These are phyloP conservation scores for Novymonas esmeraldas DNA, from an alignment of 208 protist species.

Conservation along the genomic window DNA sequence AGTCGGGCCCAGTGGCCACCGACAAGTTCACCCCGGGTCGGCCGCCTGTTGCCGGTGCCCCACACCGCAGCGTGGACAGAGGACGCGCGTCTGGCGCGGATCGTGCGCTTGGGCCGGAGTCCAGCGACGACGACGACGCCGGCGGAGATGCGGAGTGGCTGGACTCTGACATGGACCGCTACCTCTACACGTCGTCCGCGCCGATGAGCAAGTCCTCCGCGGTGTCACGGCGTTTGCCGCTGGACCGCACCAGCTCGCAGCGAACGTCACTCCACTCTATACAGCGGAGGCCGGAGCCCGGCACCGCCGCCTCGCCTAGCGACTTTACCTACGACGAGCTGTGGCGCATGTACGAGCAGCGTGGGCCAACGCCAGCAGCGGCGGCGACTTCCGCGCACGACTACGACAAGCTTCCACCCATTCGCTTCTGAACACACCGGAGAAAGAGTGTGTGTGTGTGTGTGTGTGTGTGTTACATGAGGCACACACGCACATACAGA, in stretches of 20 bases:
- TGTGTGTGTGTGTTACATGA: not conserved
- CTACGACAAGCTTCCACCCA: conserved; percentile 17
- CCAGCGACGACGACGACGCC: conserved; percentile 8
- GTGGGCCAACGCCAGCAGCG: conserved; percentile 25
- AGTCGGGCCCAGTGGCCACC: conserved; percentile 8
- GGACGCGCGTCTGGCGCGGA: not conserved
- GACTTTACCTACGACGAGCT: conserved; percentile 38
- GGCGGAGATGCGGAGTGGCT: conserved; percentile 3
- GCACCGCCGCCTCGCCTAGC: not conserved
- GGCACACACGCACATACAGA: not conserved
- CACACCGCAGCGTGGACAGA: not conserved
- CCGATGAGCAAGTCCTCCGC: not conserved
- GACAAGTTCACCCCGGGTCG: not conserved
- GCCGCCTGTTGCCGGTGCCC: not conserved
- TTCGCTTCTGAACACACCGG: conserved; percentile 23
- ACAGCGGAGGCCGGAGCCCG: not conserved
- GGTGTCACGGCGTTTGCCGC: not conserved
- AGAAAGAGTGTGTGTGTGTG: not conserved
- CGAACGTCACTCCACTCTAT: not conserved
- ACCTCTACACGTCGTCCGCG: not conserved
- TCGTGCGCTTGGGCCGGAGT: not conserved
- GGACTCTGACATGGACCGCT: conserved; percentile 2
- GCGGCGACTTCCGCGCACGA: not conserved
- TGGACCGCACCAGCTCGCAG: not conserved
- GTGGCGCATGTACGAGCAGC: conserved; percentile 56